Evolutionary conservation across 352 stramenopile species (phyloP), one percentile per base, ranked within the genome.

Genomic region (Pythium phragmitis): DNA sequence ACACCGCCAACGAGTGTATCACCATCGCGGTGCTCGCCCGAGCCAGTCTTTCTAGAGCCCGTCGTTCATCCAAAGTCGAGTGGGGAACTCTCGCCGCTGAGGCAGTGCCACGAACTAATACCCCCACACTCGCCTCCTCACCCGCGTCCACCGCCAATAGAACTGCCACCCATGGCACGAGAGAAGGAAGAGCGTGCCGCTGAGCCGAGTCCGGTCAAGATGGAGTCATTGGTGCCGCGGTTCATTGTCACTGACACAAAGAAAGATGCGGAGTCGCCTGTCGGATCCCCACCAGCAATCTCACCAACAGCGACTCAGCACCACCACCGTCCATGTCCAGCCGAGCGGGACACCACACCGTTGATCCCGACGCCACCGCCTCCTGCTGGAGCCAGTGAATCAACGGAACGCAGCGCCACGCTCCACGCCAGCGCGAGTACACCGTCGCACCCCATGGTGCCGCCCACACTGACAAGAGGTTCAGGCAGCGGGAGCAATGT

Each of bases 161-260:
- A 68, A 23, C 46, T 68, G 1, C 61, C 61, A 16, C 53, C 53
- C 0, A 63, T 68, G 53, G 21, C 30, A 4, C 42, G 53, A 46
- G 61, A 68, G 1, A 68, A 68, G 28, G 61, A 68, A 4, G 61
- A 68, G 14, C 55, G 45, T 7, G 28, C 37, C 17, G 34, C 21
- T 16, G 52, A 63, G 37, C 52, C 52, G n/a, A 68, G 61, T 21
- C 61, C 61, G 1, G 43, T 58, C 3, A 68, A 68, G 43, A 68
- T 46, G 21, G 53, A 68, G 3, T 11, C 52, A 19, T 23, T 58
- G 16, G 50, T 48, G 17, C 59, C 59, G 8, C 48, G 50, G 28
- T 26, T 60, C 8, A 34, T 28, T 4, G 48, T 45, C 33, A 33
- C 52, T 14, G 59, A 66, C 14, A 17, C 42, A 6, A 48, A 33